phyloP scores from a whole-genome alignment of 1,139 yeast genomes.

The Scheffersomyces insectosa region DNA sequence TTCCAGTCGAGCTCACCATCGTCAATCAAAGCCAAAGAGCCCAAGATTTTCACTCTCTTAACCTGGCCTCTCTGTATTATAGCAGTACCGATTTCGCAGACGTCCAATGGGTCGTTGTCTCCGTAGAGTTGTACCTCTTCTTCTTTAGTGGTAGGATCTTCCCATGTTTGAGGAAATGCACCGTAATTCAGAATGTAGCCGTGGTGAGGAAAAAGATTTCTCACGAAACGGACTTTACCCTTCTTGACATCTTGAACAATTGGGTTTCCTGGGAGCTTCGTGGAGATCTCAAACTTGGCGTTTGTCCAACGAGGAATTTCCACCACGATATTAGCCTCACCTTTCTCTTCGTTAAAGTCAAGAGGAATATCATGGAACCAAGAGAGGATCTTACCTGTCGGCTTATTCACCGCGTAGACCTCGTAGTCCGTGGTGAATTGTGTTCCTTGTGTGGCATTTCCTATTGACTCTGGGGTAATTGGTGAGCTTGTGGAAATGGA shows the following conservation, averaged over 20 bases:
- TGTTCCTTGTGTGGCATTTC: no score
- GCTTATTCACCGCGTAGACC: slow-evolving; percentile 36
- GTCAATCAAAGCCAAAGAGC: slow-evolving; percentile 83
- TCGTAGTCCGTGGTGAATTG: slow-evolving; percentile 35
- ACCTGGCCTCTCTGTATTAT: slow-evolving; percentile 75
- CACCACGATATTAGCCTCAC: slow-evolving; percentile 80
- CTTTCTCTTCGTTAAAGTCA: slow-evolving; percentile 61
- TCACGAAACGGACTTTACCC: slow-evolving; percentile 78
- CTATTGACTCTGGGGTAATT: no score
- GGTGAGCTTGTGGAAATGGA: slow-evolving; percentile 4
- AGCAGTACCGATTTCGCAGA: slow-evolving; percentile 81
- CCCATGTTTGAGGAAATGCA: slow-evolving; percentile 96
- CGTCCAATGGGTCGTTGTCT: slow-evolving; percentile 90
- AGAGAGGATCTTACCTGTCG: slow-evolving; percentile 68
- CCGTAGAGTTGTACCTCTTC: slow-evolving; percentile 82
- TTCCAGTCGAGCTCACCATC: slow-evolving; percentile 97
- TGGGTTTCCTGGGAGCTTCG: slow-evolving; percentile 69
- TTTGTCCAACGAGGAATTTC: slow-evolving; percentile 93
- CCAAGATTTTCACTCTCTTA: slow-evolving; percentile 79
- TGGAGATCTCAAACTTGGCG: slow-evolving; percentile 83
- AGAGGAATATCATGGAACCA: slow-evolving; percentile 80
- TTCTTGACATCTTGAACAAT: slow-evolving; percentile 85
- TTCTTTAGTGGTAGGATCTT: slow-evolving; percentile 70
- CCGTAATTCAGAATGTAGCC: slow-evolving; percentile 94
- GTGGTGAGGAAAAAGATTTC: slow-evolving; percentile 86